Evolutionary conservation across 345 rosid species (phyloP).

Genomic region (Salix viminalis): DNA sequence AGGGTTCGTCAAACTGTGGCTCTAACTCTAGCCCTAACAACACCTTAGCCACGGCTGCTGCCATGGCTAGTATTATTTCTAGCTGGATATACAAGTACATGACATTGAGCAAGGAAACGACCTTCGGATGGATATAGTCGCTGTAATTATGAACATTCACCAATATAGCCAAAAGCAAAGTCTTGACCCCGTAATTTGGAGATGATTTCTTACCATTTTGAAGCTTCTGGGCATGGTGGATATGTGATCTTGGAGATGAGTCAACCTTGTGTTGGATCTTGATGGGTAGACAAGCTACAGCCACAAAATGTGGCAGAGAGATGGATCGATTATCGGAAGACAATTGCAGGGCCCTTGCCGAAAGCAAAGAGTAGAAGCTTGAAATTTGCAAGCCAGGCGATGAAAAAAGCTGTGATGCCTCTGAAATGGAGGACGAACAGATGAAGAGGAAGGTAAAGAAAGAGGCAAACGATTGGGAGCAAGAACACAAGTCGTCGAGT

Average conservation of each 20-base stretch:
- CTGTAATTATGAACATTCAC: conserved; percentile 20
- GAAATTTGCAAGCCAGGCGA: conserved; percentile 58
- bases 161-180: conserved; percentile 26
- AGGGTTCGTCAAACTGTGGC: conserved; percentile 55
- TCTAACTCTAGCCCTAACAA: conserved; percentile 33
- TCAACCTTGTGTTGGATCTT: conserved; percentile 29
- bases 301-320: conserved; percentile 41
- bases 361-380: conserved; percentile 53
- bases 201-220: conserved; percentile 9
- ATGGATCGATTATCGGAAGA: conserved; percentile 17
- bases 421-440: conserved; percentile 25
- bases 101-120: conserved; percentile 30
- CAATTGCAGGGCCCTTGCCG: conserved; percentile 34
- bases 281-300: conserved; percentile 55
- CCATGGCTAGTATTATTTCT: conserved; percentile 38
- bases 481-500: conserved; percentile 28
- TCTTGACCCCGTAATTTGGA: conserved; percentile 32
- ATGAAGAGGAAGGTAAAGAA: conserved; percentile 40
- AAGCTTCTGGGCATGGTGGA: neutral
- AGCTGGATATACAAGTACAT: conserved; percentile 39
- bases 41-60: conserved; percentile 37
- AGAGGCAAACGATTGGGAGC: conserved; percentile 30
- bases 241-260: conserved; percentile 6
- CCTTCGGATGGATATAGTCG: conserved; percentile 30
- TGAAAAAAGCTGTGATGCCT: conserved; percentile 40